Percentiles rank a stretch among this genome's conserved stretches.
Conservation (phyloP, 176 grass and related monocot genomes). For the Triticum aestivum region IWGSC_CS_RefSeq_v2.1 NC_057813.1:451825105-451825604, state of each 20-base stretch:
- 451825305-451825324: conserved; percentile 64
- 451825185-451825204: neutral
- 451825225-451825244: neutral
- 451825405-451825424: conserved; percentile 46
- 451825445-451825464: neutral
- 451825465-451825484: neutral
- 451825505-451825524: neutral
- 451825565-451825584: no score
- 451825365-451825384: conserved; percentile 34
- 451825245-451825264: neutral
- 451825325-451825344: conserved; percentile 85
- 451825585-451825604: no score
- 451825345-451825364: conserved; percentile 67
- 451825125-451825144: neutral
- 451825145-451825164: neutral
- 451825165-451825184: neutral
- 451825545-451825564: neutral
- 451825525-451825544: neutral
- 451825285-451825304: conserved; percentile 60
- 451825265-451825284: conserved; percentile 33
- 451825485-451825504: neutral
- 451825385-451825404: conserved; percentile 26
- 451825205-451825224: conserved; percentile 18
- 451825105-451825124: neutral
- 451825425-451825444: conserved; percentile 3